Evolutionary conservation across 257 asterid genomes (phyloP).

Genomic region (Solanum etuberosum): DNA sequence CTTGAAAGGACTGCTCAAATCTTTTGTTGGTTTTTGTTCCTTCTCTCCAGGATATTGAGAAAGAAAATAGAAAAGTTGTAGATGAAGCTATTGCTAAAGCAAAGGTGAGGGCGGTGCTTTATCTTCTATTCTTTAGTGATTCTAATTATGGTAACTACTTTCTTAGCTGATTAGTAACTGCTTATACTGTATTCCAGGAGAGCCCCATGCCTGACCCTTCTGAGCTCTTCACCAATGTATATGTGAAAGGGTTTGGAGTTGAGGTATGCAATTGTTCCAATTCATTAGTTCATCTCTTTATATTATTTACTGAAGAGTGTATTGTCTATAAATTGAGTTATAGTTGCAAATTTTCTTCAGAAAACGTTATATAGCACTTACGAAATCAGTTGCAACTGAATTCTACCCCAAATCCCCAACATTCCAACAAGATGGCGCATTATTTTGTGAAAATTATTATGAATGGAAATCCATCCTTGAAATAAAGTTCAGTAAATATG

Average conservation of each 20-base stretch:
- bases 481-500: neutral
- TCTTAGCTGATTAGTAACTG: neutral
- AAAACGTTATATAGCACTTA: neutral
- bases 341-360: neutral
- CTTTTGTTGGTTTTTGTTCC: neutral
- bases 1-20: neutral
- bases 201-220: slow-evolving; percentile 85
- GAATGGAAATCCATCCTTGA: neutral
- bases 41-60: slow-evolving; percentile 66
- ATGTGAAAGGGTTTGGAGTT: slow-evolving; percentile 69
- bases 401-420: neutral
- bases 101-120: slow-evolving; percentile 47
- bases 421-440: neutral
- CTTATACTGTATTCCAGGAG: slow-evolving; percentile 49
- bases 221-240: slow-evolving; percentile 80
- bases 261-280: slow-evolving; percentile 47
- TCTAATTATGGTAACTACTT: neutral
- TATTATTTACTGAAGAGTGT: neutral
- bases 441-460: neutral
- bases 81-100: slow-evolving; percentile 97
- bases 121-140: neutral
- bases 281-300: neutral
- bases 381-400: neutral
- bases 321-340: neutral
- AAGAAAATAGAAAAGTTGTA: slow-evolving; percentile 70